Base-by-base conservation (phyloP, 331 rosid species). In the Pyrus hybrid region DNA sequence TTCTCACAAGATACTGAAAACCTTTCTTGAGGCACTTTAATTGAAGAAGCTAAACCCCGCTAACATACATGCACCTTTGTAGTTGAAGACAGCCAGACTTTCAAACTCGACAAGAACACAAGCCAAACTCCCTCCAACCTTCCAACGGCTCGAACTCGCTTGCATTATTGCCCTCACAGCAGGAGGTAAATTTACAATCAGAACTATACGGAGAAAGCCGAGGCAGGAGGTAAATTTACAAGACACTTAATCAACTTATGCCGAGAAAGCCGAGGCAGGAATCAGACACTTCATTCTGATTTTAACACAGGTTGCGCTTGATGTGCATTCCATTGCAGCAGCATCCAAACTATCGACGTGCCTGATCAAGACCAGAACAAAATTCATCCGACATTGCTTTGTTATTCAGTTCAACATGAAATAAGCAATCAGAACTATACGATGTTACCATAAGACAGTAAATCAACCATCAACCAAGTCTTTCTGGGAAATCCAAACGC, bases 281-380 rank as follows among this genome's bases (percentile, higher is more conserved):
- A 57, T 45, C 63, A 68, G 49, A 67, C 43, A 11, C 56, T 76
- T 75, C 17, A 41, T 30, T 80, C 81, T 18, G 75, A 63, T 84
- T 82, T 81, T 60, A 78, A 37, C 77, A 81, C 68, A 74, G 85
- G 78, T 86, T 79, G 75, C 54, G 76, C 74, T 72, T 72, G 86
- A 82, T 88, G 92, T 7, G 87, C 62, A 77, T 90, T 95, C 99
- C 98, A 89, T 60, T 91, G 97, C 86, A 88, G 51, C 75, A 91
- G 63, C 99, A 95, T 95, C 99, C 99, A 95, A 26, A 89, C 18
- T 64, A 95, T 88, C 2, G 98, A 91, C 28, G 97, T 95, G 61
- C 98, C 97, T 92, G 80, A 70, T 30, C 53, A 75, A 72, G 47
- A 80, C 62, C 75, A 65, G n/a, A 77, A 63, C 7, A 53, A 73